Evolutionary conservation across 2,329 filamentous ascomycete genomes (phyloP), one percentile per base, ranked within the genome.

Genomic region (Beauveria sp.): DNA sequence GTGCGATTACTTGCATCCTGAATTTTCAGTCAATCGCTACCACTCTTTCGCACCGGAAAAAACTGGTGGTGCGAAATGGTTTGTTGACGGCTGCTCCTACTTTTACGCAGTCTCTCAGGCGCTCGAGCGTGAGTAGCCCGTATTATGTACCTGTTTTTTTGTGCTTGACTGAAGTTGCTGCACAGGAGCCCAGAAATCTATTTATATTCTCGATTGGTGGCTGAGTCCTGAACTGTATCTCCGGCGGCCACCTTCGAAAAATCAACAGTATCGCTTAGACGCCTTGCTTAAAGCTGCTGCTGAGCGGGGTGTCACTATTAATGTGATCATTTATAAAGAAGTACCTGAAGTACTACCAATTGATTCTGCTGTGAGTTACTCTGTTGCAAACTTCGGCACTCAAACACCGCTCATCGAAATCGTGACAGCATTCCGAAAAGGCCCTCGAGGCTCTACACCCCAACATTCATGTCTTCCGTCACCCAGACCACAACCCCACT

Each of bases 151-250:
- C 8, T 5, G n/a, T n/a, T n/a, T n/a, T n/a, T n/a, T 14, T 43
- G 16, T n/a, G 10, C 24, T 10, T 34, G 1, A 31, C 38, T 60
- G 20, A 57, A 31, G 22, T 8, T 34, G 8, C 18, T 22, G 2
- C 12, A 22, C 65, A 84, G 86, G 84, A 69, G 91, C 91, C 3
- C 81, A 79, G 65, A 85, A 93, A 67, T 89, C 83, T 48, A 88
- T 96, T 67, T 93, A 89, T 82, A 96, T 96, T 66, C 77, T 96
- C 49, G 90, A 93, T 71, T 95, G 89, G 91, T 96, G 92, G 91
- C 75, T 96, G 66, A 92, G 88, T 61, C 91, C 93, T 1, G 93
- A 96, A 75, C 78, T 97, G 31, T 96, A 95, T 71, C 82, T 97
- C 40, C 85, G 92, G 66, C 84, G 92, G 26, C 92, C 93, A 2